phyloP scores from a whole-genome alignment of 805 yeast genomes.

The Wickerhamomyces hampshirensis region DNA sequence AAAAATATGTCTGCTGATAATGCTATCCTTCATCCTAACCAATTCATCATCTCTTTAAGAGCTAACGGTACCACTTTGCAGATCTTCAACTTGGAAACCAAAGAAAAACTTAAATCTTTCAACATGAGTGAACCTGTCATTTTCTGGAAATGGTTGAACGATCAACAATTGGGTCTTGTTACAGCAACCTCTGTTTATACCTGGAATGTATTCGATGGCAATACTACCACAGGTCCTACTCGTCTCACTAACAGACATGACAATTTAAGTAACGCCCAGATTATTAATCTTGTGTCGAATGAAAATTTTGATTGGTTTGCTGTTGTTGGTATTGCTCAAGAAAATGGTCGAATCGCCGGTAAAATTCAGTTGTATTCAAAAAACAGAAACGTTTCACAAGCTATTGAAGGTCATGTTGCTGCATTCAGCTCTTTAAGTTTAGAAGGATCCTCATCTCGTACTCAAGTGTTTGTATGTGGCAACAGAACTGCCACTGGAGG shows the following conservation, averaged over 20 bases:
- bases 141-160: conserved; percentile 91
- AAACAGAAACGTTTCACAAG: conserved; percentile 88
- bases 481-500: conserved; percentile 77
- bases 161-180: conserved; percentile 72
- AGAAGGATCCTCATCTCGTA: conserved; percentile 61
- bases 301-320: conserved; percentile 88
- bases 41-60: conserved; percentile 84
- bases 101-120: conserved; percentile 85
- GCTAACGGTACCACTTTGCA: conserved; percentile 96
- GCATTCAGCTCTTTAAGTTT: conserved; percentile 74
- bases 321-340: conserved; percentile 90
- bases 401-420: conserved; percentile 97
- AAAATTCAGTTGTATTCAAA: conserved; percentile 90
- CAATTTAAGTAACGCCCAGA: conserved; percentile 72
- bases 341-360: conserved; percentile 91
- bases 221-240: conserved; percentile 72
- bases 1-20: conserved; percentile 97
- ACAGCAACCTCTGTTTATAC: conserved; percentile 70
- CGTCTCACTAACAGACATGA: conserved; percentile 81
- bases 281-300: conserved; percentile 85
- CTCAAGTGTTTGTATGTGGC: conserved; percentile 90
- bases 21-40: conserved; percentile 93
- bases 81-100: conserved; percentile 82
- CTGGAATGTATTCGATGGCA: conserved; percentile 82
- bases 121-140: conserved; percentile 85